Evolutionary conservation across 139 green algal genomes (phyloP), one percentile per base, ranked within the genome.

Genomic region (Auxenochlorella protothecoides): DNA sequence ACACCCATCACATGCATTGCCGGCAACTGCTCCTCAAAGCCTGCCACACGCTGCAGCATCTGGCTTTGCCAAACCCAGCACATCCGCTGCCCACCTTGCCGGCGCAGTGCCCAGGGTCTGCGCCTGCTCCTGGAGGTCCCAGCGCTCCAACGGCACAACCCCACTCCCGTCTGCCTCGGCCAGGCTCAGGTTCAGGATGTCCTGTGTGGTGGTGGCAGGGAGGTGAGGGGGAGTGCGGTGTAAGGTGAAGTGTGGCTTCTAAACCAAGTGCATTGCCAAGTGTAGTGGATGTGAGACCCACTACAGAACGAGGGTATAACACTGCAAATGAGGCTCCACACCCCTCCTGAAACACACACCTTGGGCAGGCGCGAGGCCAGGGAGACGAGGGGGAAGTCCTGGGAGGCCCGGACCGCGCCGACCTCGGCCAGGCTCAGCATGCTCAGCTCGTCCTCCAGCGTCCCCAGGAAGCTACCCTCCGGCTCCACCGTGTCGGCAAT

Each of bases 391-490:
- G 66, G 13, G 65, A 44, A 16, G 8, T 44, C 65, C n/a, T 67
- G 63, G 15, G 63, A 69, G 71, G 5, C 14, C 13, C 27, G 14
- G 53, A 60, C 11, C 4, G 59, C 5, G 14, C 6, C 13, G 14
- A 53, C 15, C 60, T 15, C 15, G 60, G 8, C 51, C 5, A 8
- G 27, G 1, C 27, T 44, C 27, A 44, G 27, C 27, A 44, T 44
- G 10, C 64, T 14, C 15, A 81, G 83, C 7, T 83, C 69, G 0
- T 57, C 74, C 4, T 73, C 53, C 6, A 86, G 72, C 66, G 74
- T 80, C 54, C 65, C 65, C n/a, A 71, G 76, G 65, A 86, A 86
- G 13, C 79, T 65, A 6, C 77, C 75, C 5, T 72, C 59, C 3
- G 53, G 60, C 9, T 73, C 70, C 5, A 79, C 60, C 57, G 54